phyloP scores from a whole-genome alignment of 1,139 yeast species.

The Scheffersomyces lignicola region DNA sequence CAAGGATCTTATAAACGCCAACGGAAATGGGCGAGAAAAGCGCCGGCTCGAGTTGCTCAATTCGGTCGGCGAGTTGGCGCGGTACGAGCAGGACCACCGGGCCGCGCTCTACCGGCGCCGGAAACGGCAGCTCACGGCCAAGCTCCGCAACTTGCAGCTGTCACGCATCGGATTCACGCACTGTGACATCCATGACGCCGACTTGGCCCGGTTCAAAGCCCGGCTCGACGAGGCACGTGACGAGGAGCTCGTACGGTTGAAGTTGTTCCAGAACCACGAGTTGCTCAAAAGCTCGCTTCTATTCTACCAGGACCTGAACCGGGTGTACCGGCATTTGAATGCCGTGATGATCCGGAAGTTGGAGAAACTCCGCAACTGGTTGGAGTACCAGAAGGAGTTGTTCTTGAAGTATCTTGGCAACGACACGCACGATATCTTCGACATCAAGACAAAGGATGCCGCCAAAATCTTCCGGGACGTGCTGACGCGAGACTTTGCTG shows the following conservation, averaged over 20 bases:
- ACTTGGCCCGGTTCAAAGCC: constrained; percentile 19
- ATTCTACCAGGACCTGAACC: constrained; percentile 42
- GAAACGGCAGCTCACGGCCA: constrained; percentile 24
- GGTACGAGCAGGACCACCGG: constrained; percentile 17
- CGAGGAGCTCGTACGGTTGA: constrained; percentile 35
- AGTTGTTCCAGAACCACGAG: constrained; percentile 36
- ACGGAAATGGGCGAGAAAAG: constrained; percentile 25
- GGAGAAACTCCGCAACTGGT: constrained; percentile 40
- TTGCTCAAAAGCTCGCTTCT: constrained; percentile 30
- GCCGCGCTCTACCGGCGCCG: constrained; percentile 21
- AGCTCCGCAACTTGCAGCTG: constrained; percentile 24
- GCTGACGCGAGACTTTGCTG: constrained; percentile 28
- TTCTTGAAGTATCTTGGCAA: constrained; percentile 25
- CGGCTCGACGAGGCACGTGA: constrained; percentile 27
- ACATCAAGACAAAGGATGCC: constrained; percentile 37
- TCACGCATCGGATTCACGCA: constrained; percentile 26
- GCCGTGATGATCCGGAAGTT: constrained; percentile 33
- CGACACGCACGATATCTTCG: constrained; percentile 27
- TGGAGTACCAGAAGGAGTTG: constrained; percentile 36
- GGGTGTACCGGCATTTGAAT: constrained; percentile 35
- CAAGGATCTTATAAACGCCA: constrained; percentile 24
- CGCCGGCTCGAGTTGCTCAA: constrained; percentile 23
- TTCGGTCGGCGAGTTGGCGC: constrained; percentile 19
- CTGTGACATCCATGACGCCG: constrained; percentile 28
- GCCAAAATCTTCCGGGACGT: constrained; percentile 34